Conservation (phyloP, 2,329 filamentous ascomycete species). For the Epichloe hybrida region DNA sequence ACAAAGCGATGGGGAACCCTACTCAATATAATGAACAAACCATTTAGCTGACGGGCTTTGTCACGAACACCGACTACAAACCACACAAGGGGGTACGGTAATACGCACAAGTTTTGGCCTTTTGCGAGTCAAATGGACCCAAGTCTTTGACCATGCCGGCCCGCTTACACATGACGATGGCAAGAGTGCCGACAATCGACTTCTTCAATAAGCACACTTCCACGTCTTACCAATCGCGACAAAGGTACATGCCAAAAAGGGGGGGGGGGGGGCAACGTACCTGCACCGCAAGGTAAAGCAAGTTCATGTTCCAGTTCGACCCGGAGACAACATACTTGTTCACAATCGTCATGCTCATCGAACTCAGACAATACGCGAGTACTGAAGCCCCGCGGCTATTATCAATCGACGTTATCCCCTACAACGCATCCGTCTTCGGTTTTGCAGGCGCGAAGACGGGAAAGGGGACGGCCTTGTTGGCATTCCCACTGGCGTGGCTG, state of each 20-base stretch:
- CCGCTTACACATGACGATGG: constrained; percentile 74
- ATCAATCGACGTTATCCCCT: constrained; percentile 27
- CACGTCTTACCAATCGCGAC: background rate
- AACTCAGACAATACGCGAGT: constrained; percentile 80
- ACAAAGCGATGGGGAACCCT: constrained; percentile 94
- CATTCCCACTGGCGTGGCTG: background rate
- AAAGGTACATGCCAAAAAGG: too few relatives aligned
- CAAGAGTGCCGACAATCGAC: constrained; percentile 78
- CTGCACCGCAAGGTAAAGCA: constrained; percentile 87
- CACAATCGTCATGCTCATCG: constrained; percentile 98
- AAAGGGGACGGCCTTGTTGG: background rate
- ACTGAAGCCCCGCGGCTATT: constrained; percentile 74
- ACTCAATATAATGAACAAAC: background rate
- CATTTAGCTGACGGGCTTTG: background rate
- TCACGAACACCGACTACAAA: background rate
- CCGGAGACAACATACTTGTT: constrained; percentile 98
- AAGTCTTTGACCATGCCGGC: constrained; percentile 69
- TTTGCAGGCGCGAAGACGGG: constrained; percentile 3
- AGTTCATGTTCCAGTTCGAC: constrained; percentile 84
- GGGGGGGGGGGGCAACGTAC: constrained; percentile 37
- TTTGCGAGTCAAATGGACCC: constrained; percentile 70
- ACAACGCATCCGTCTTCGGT: constrained; percentile 4
- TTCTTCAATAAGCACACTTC: constrained; percentile 21
- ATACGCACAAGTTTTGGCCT: constrained; percentile 77
- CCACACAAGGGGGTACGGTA: background rate